Conservation (phyloP, 139 green algal species). For the Closterium sp. region DNA sequence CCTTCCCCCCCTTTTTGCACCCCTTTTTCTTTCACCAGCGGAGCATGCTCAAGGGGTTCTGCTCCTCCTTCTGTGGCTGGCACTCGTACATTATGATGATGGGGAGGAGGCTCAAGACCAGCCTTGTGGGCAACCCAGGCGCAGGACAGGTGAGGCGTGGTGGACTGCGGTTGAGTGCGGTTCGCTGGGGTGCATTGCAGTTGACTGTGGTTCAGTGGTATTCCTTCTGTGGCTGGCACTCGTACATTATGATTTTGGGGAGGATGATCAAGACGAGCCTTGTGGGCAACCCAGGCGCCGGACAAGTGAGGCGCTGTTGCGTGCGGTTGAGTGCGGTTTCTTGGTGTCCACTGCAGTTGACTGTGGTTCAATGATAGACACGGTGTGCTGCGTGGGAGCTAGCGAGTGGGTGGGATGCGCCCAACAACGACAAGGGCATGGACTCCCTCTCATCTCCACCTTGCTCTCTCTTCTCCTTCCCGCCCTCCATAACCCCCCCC, state of each 20-base stretch:
- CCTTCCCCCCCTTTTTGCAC: background rate
- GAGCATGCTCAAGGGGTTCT: background rate
- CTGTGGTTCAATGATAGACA: too few species aligned
- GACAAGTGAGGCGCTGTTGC: background rate
- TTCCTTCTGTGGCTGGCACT: background rate
- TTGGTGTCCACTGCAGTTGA: too few species aligned
- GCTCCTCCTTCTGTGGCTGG: background rate
- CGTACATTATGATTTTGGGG: background rate
- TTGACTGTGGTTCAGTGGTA: background rate
- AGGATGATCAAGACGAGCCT: background rate
- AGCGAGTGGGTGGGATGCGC: background rate
- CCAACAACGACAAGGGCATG: background rate
- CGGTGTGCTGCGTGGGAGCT: background rate
- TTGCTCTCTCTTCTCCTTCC: too few species aligned
- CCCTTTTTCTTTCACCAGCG: too few species aligned
- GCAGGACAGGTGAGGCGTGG: too few species aligned
- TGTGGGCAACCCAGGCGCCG: background rate
- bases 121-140: too few species aligned
- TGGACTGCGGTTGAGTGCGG: too few species aligned
- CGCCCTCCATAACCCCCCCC: too few species aligned
- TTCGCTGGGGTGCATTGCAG: background rate
- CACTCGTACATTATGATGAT: background rate
- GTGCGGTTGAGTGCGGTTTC: background rate
- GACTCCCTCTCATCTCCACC: background rate
- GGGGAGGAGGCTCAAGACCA: too few species aligned